A percentile compares a stretch with the other conserved stretches of the same genome.
These are phyloP conservation scores for Meripilus lineatus DNA, from an alignment of 1,284 basidiomycete species.

Conservation along the genomic window DNA sequence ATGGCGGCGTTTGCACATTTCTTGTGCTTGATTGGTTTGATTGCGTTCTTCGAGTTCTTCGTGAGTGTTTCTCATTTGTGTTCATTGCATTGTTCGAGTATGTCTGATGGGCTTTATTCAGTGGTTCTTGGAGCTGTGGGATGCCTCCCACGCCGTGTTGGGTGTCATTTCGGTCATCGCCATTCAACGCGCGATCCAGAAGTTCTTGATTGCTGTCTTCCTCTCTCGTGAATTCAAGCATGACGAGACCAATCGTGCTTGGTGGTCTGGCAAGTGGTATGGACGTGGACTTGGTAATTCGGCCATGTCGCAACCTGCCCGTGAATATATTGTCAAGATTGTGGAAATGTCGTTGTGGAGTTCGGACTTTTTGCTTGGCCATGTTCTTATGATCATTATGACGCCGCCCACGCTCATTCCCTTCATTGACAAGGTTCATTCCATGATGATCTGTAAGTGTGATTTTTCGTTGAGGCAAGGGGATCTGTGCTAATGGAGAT, in stretches of 20 bases:
- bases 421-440: slow-evolving; percentile 83
- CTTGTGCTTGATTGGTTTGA: slow-evolving; percentile 71
- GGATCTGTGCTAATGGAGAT: slow-evolving; percentile 3
- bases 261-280: slow-evolving; percentile 99
- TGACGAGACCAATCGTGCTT: slow-evolving; percentile 94
- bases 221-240: slow-evolving; percentile 94
- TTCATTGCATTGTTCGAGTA: not conserved
- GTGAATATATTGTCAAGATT: slow-evolving; percentile 96
- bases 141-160: slow-evolving; percentile 88
- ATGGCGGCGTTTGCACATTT: slow-evolving; percentile 90
- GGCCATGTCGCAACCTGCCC: slow-evolving; percentile 89
- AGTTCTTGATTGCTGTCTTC: slow-evolving; percentile 90
- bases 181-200: slow-evolving; percentile 89
- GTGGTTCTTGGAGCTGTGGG: slow-evolving; percentile 98
- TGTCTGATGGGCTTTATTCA: slow-evolving; percentile 29
- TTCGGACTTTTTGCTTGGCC: slow-evolving; percentile 83
- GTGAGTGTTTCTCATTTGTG: slow-evolving; percentile 43
- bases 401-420: slow-evolving; percentile 84
- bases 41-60: slow-evolving; percentile 94
- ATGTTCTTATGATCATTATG: slow-evolving; percentile 82
- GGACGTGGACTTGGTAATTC: slow-evolving; percentile 84
- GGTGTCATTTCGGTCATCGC: slow-evolving; percentile 83
- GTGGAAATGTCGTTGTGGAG: slow-evolving; percentile 95
- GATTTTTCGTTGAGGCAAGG: slow-evolving; percentile 12
- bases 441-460: slow-evolving; percentile 80